Evolutionary conservation across 1,284 basidiomycete genomes (phyloP), one percentile per base, ranked within the genome.

Genomic region (Cutaneotrichosporon cavernicola): DNA sequence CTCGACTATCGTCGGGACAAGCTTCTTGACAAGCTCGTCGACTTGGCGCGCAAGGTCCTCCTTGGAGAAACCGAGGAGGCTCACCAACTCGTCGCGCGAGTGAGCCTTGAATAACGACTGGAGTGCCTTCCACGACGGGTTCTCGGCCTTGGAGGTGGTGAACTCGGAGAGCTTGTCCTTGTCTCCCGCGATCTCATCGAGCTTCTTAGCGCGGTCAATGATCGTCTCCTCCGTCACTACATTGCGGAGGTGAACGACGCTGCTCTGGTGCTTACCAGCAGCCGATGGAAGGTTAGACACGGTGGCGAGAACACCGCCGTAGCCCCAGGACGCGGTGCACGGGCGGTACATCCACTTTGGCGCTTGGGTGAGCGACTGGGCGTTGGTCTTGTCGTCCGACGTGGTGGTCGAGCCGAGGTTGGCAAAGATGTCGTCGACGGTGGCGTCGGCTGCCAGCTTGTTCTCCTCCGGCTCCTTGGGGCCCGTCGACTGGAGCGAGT

Each of bases 271-370:
- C 74, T 89, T 89, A 34, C 90, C 90, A 43, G 88, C 86, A 0
- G 87, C 85, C 26, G 83, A 85, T 0, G 87, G 84, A 13, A 92
- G 83, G 73, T 93, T 93, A 55, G 86, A 87, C 5, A 91, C 87
- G 1, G 87, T 86, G 22, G 91, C 87, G 21, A 99, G 85, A 72
- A 90, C 88, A 52, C 96, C 96, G 16, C 95, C 92, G 72, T 96
- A 99, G 1, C 95, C 96, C 72, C 97, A 99, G 1, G 91, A 88
- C 55, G 85, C 87, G 0, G 89, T 89, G 0, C 87, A 84, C 2
- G 96, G 92, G 26, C 93, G 86, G 49, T 90, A 88, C 49, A 98
- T 86, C 97, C 97, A 98, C 76, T 94, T 97, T 9, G 97, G 97
- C 7, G 94, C 90, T 72, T 95, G 91, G 77, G 90, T 89, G 66